Base-by-base conservation (phyloP, 1,284 basidiomycete species). In the Moesziomyces globuligerus region DNA sequence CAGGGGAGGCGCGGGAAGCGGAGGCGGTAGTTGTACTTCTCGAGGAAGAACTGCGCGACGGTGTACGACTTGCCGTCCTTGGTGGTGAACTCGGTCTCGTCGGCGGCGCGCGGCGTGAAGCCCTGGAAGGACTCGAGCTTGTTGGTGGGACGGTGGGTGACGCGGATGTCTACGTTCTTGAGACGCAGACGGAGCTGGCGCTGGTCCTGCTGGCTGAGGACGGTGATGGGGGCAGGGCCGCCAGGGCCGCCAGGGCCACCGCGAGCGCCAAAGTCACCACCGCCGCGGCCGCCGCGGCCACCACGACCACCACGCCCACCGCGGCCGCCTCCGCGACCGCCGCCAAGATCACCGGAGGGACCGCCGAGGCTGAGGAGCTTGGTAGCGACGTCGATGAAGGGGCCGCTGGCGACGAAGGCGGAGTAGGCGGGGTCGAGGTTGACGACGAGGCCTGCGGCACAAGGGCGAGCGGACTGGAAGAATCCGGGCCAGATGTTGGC, bases 361-460 rank as follows among this genome's bases (percentile, higher is more conserved):
- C 61, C 66, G 6, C 40, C 65, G 20, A 61, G 13, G 44, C 56
- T 52, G 28, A 78, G 60, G 13, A 70, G 42, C 36, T 59, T 62
- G 36, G 64, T 60, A 26, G 43, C 50, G 3, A 78, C 69, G 5
- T 61, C 55, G 47, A 66, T 45, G 23, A 78, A 49, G 9, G 58
- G 46, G 28, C 76, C 76, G 11, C 50, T 44, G 17, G 36, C 46
- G 11, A 76, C 46, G 37, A 78, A 76, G 13, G 74, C 66, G 0
- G 69, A 61, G 54, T 69, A 78, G 28, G 72, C 62, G 1, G 67
- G 69, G 53, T 78, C 76, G 34, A 78, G 48, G 44, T 78, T 78
- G 58, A 78, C 50, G n/a, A 76, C 69, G 17, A 73, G 54, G 25
- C 76, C 76, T 3, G 51, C 44, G 8, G 57, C 50, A n/a, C 66